Conservation (phyloP, 768 basidiomycete genomes). For the Psilocybe sp. region DNA sequence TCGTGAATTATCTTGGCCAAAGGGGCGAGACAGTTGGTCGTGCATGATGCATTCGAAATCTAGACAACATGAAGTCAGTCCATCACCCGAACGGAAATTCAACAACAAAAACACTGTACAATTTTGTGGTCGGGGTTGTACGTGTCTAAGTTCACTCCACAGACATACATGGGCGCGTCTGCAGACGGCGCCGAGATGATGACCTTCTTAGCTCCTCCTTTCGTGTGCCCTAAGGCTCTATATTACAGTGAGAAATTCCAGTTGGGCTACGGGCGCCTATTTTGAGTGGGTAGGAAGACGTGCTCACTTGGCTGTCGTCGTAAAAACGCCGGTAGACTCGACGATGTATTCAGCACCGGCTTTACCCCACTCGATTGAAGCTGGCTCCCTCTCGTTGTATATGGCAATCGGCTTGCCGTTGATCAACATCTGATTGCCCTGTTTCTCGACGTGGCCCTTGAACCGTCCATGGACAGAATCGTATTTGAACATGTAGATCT, state of each 20-base stretch:
- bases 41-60: conserved; percentile 98
- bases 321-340: conserved; percentile 97
- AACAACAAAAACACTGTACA: conserved; percentile 33
- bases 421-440: conserved; percentile 82
- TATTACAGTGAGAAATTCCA: neutral
- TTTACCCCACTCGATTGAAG: conserved; percentile 73
- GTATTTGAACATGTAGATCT: conserved; percentile 96
- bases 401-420: conserved; percentile 70
- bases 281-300: neutral
- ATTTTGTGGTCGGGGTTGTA: conserved; percentile 87
- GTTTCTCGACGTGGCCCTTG: conserved; percentile 70
- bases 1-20: conserved; percentile 98
- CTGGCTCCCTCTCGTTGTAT: conserved; percentile 81
- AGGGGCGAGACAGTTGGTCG: conserved; percentile 98
- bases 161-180: conserved; percentile 90
- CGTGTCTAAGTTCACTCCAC: conserved; percentile 87
- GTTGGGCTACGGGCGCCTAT: neutral
- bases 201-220: conserved; percentile 98
- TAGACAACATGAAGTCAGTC: conserved; percentile 18
- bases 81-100: neutral
- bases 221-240: conserved; percentile 82
- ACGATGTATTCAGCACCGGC: conserved; percentile 86
- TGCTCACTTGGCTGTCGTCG: conserved; percentile 76
- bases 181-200: conserved; percentile 95
- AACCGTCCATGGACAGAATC: conserved; percentile 85